phyloP scores from a whole-genome alignment of 331 rosid genomes.

The Dryas integrifolia region DNA sequence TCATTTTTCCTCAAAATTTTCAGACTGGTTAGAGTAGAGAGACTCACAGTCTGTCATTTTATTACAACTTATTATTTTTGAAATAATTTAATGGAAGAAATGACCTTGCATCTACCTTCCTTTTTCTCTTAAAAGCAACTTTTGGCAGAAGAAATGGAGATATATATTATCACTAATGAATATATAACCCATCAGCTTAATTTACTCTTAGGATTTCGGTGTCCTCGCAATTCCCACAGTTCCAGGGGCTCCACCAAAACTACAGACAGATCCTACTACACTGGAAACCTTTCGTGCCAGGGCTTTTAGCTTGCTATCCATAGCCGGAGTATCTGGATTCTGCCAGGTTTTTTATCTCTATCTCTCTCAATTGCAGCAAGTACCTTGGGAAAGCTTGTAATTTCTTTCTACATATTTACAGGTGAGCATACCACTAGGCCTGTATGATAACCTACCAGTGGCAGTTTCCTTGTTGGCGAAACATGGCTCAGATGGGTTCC shows the following conservation, averaged over 20 bases:
- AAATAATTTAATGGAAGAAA: neutral
- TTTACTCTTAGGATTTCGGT: conserved; percentile 59
- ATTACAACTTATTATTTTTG: neutral
- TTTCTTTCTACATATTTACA: conserved; percentile 28
- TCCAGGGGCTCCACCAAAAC: conserved; percentile 81
- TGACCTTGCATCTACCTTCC: conserved; percentile 1
- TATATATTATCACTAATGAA: neutral
- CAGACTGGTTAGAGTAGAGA: conserved; percentile 1
- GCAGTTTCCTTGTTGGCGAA: conserved; percentile 75
- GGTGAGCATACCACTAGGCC: conserved; percentile 80
- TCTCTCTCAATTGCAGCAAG: neutral
- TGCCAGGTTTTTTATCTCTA: conserved; percentile 58
- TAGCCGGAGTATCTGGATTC: conserved; percentile 85
- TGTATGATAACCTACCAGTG: conserved; percentile 58
- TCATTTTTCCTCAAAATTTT: too few relatives aligned
- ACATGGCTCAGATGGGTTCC: conserved; percentile 74
- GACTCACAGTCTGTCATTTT: neutral
- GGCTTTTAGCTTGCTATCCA: conserved; percentile 76
- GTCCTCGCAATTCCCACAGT: conserved; percentile 82
- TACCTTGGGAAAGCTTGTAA: neutral
- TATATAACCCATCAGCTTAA: neutral
- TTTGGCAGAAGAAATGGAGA: neutral
- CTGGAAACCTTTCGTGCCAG: conserved; percentile 55
- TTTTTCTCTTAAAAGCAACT: neutral
- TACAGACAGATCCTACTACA: conserved; percentile 40